Conservation (phyloP, 352 stramenopile genomes). For the Globisporangium apiculatum region DNA sequence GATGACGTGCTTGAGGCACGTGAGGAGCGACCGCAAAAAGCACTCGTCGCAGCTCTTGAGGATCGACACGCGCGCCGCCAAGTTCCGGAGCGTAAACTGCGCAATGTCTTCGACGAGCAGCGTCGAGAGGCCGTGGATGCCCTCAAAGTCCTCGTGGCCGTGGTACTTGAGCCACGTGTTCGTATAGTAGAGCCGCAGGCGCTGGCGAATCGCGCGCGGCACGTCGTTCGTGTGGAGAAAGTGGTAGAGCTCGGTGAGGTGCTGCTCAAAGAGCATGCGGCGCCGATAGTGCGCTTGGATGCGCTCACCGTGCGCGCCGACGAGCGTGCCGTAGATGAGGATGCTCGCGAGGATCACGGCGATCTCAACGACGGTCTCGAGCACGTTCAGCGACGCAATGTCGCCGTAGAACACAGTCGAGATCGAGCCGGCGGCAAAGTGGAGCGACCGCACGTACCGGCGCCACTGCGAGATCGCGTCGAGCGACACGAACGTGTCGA, state of each 20-base stretch:
- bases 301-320: slow-evolving; percentile 49
- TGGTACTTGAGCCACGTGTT: slow-evolving; percentile 67
- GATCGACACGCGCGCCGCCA: slow-evolving; percentile 53
- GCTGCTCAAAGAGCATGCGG: slow-evolving; percentile 65
- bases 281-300: slow-evolving; percentile 61
- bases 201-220: slow-evolving; percentile 34
- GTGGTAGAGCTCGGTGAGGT: slow-evolving; percentile 52
- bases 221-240: slow-evolving; percentile 58
- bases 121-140: slow-evolving; percentile 46
- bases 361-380: slow-evolving; percentile 52
- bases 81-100: slow-evolving; percentile 55
- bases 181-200: slow-evolving; percentile 53
- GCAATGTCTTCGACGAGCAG: slow-evolving; percentile 60
- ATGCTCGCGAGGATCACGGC: slow-evolving; percentile 57
- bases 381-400: slow-evolving; percentile 52
- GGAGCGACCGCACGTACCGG: slow-evolving; percentile 46
- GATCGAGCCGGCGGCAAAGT: slow-evolving; percentile 59
- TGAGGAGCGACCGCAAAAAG: slow-evolving; percentile 54
- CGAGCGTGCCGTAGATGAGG: slow-evolving; percentile 62
- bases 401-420: slow-evolving; percentile 68
- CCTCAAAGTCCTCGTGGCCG: slow-evolving; percentile 51
- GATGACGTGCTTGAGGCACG: slow-evolving; percentile 58
- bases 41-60: slow-evolving; percentile 61
- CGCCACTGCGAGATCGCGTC: slow-evolving; percentile 30
- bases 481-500: slow-evolving; percentile 36